These are phyloP conservation scores for Xylaria digitata DNA, from an alignment of 2,329 filamentous ascomycete species.

Conservation along the genomic window DNA sequence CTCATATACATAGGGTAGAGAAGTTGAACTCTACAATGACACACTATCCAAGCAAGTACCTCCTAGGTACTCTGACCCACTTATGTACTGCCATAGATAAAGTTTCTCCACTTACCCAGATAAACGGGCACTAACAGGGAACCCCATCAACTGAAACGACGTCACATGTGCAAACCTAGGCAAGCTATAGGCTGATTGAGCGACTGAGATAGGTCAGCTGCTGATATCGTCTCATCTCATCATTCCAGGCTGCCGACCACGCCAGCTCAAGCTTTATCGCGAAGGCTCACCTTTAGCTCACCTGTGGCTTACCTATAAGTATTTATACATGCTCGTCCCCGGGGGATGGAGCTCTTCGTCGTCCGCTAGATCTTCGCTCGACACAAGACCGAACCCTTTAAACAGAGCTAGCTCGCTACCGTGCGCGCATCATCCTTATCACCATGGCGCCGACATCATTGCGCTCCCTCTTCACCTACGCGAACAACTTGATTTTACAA, in stretches of 20 bases:
- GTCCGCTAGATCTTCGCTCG: not conserved
- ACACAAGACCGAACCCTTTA: not conserved
- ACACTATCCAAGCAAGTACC: no score
- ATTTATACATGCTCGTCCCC: not conserved
- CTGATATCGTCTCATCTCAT: conserved; percentile 12
- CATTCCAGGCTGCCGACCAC: conserved; percentile 16
- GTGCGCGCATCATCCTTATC: not conserved
- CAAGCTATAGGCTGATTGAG: not conserved
- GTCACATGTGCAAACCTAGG: conserved; percentile 29
- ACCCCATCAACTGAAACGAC: conserved; percentile 15
- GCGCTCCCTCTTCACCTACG: conserved; percentile 50
- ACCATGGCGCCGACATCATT: conserved; percentile 49
- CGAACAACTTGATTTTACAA: conserved; percentile 52
- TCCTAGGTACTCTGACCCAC: no score
- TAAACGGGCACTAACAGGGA: not conserved
- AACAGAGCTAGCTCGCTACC: not conserved
- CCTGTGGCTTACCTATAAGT: not conserved
- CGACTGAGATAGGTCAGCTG: conserved; percentile 9
- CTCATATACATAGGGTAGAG: no score
- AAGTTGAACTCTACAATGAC: no score
- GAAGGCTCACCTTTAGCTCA: not conserved
- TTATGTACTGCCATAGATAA: not conserved
- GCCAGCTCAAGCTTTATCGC: conserved; percentile 16
- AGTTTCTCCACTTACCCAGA: not conserved
- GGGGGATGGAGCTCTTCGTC: not conserved